phyloP scores from a whole-genome alignment of 2,329 filamentous ascomycete genomes.

The Exophiala viscosa region DNA sequence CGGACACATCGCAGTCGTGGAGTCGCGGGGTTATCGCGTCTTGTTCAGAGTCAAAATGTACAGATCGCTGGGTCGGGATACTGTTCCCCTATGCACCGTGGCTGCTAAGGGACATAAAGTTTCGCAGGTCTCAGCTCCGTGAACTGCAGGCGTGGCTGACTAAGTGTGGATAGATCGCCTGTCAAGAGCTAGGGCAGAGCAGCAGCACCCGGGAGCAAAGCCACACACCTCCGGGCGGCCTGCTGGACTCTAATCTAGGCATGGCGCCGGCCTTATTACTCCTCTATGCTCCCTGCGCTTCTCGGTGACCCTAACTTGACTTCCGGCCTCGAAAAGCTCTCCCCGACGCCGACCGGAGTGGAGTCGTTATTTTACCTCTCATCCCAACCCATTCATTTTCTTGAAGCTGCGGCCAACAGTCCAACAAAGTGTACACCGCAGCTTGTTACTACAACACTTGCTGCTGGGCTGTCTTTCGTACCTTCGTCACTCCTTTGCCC shows the following conservation, averaged over 20 bases:
- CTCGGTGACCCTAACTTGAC: too few species aligned
- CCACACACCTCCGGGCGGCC: not conserved
- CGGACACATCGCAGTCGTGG: conserved; percentile 13
- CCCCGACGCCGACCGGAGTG: conserved; percentile 8
- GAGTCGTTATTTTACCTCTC: not conserved
- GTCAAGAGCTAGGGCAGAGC: not conserved
- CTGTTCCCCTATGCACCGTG: not conserved
- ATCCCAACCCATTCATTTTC: conserved; percentile 17
- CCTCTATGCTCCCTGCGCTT: too few species aligned
- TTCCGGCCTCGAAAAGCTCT: not conserved
- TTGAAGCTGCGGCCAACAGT: conserved; percentile 18
- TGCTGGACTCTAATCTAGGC: too few species aligned
- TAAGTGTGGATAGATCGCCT: not conserved
- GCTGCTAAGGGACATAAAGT: conserved; percentile 1
- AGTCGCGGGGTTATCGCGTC: not conserved
- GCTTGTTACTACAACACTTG: conserved; percentile 6
- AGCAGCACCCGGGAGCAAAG: not conserved
- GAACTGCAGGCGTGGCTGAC: not conserved
- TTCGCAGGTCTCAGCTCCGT: not conserved
- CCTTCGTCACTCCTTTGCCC: conserved; percentile 25
- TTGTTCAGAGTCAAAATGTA: conserved; percentile 2
- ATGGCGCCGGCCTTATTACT: too few species aligned
- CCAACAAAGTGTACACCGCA: conserved; percentile 12
- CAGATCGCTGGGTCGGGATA: conserved; percentile 1
- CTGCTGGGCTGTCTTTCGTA: conserved; percentile 9